Conservation (phyloP, 306 rosid genomes). For the Quercus berberidifolia region DNA sequence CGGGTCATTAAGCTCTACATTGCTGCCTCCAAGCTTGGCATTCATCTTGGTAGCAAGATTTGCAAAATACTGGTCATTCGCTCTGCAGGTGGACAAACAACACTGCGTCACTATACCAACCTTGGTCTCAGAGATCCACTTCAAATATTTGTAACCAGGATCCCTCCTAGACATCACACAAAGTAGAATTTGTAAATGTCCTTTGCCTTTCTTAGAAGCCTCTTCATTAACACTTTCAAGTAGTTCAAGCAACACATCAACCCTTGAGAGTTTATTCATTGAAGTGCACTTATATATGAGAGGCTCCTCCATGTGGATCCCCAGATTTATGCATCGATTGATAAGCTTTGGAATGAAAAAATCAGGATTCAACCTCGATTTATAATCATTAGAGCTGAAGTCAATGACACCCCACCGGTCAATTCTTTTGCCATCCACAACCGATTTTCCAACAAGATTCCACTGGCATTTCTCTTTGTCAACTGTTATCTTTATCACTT, state of each 20-base stretch:
- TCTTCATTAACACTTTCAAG: constrained; percentile 32
- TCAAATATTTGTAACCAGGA: constrained; percentile 61
- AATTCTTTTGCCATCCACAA: constrained; percentile 59
- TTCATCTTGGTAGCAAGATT: constrained; percentile 74
- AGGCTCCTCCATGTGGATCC: constrained; percentile 61
- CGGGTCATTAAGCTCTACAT: constrained; percentile 54
- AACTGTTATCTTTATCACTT: constrained; percentile 26
- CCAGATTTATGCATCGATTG: constrained; percentile 40
- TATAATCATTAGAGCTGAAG: constrained; percentile 28
- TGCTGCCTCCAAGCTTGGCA: constrained; percentile 92
- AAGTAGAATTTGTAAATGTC: constrained; percentile 51
- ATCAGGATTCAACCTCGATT: constrained; percentile 9
- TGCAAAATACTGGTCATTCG: constrained; percentile 53
- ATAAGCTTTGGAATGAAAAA: constrained; percentile 46
- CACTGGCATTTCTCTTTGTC: constrained; percentile 66
- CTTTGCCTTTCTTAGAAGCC: constrained; percentile 13
- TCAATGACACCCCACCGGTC: constrained; percentile 61
- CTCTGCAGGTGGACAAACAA: constrained; percentile 47
- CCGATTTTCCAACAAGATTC: constrained; percentile 58
- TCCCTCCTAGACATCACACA: constrained; percentile 68
- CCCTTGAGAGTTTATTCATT: constrained; percentile 36
- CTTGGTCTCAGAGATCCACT: constrained; percentile 73
- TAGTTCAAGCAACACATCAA: constrained; percentile 32
- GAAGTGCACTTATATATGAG: constrained; percentile 26
- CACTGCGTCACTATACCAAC: constrained; percentile 80